Evolutionary conservation across 164 flowering plant species (phyloP), one percentile per base, ranked within the genome.

Genomic region (Tetracentron sinense): DNA sequence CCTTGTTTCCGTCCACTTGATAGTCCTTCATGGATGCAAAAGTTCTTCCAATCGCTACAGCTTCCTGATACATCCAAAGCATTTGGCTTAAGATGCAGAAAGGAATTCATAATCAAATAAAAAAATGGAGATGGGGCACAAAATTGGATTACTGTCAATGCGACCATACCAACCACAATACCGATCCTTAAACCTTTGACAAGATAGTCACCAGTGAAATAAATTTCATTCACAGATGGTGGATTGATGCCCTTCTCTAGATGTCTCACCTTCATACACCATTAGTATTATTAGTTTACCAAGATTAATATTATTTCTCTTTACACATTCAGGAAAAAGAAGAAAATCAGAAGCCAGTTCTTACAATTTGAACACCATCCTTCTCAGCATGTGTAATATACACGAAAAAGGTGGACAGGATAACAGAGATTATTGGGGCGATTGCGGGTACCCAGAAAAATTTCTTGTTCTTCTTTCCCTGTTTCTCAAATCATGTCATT

Each of bases 21-120:
- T 92, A 92, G 70, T 86, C 96, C 66, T 90, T 90, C 89, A 81
- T 81, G 50, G 85, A 55, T 66, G 98, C 95, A 81, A 92, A 90
- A 52, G 96, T 89, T 77, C 98, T 83, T 65, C 92, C 98, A 48
- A 92, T 90, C 16, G 96, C 96, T 56, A 73, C 60, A 51, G 96
- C 96, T 84, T 92, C 98, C 98, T 92, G 84, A 74, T 35, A 67
- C 53, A 58, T 60, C 42, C 48, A 56, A 61, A 48, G 26, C 10
- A 21, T 19, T 26, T 54, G 30, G 47, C 22, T 22, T 42, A 25
- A 38, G 47, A 42, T 17, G 23, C 33, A 22, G 50, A 27, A 33
- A 56, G n/a, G 15, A 25, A 54, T 25, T 6, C 5, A 19, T 1
- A 3, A 21, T 14, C 2, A 2, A 25, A 27, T 28, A 63, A 21